Conservation (phyloP, 2,329 filamentous ascomycete genomes). For the Lecanosticta acicola region DNA sequence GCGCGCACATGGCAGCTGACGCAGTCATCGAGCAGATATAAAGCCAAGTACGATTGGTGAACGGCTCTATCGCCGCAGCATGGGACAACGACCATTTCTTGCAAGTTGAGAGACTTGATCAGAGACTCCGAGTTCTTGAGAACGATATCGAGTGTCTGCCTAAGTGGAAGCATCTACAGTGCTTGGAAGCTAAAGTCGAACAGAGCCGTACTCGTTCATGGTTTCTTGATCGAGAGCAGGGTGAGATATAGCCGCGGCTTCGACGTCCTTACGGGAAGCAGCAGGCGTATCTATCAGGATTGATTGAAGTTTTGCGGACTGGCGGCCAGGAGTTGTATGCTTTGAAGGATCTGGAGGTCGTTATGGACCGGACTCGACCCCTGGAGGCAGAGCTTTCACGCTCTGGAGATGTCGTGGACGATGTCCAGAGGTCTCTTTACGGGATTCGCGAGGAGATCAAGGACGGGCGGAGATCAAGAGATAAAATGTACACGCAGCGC, state of each 20-base stretch:
- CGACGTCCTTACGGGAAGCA: no score
- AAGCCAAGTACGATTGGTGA: neutral
- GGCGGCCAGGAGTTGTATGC: neutral
- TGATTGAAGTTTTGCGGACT: neutral
- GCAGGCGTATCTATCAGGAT: neutral
- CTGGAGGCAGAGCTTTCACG: neutral
- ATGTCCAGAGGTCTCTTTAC: no score
- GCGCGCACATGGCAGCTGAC: neutral
- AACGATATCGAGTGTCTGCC: neutral
- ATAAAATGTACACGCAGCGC: no score
- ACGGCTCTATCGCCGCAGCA: neutral
- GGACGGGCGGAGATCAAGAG: no score
- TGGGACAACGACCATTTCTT: neutral
- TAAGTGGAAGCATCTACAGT: neutral
- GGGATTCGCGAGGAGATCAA: no score
- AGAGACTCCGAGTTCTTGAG: neutral
- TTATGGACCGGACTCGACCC: neutral
- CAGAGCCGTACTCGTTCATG: no score
- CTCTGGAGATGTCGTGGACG: no score
- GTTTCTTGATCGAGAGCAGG: no score
- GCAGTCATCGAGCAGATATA: neutral
- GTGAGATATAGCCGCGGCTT: no score
- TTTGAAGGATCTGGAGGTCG: neutral
- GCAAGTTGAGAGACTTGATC: neutral
- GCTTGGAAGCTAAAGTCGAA: neutral